phyloP scores from a whole-genome alignment of 352 stramenopile genomes.

The Pythium plurisporium region DNA sequence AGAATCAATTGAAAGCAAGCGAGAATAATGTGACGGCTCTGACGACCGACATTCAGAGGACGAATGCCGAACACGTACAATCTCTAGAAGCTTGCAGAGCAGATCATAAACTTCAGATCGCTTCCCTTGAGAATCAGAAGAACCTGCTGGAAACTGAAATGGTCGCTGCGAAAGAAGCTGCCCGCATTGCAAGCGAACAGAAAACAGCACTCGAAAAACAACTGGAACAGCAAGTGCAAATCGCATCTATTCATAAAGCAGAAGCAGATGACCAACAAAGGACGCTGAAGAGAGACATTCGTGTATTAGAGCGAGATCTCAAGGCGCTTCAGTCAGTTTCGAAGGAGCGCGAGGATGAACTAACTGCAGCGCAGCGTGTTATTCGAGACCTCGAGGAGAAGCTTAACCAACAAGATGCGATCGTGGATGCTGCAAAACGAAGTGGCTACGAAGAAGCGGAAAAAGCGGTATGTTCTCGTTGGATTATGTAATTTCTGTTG shows the following conservation, averaged over 20 bases:
- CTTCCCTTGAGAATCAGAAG: background rate
- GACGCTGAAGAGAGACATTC: conserved; percentile 48
- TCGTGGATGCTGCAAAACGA: conserved; percentile 28
- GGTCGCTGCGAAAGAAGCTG: background rate
- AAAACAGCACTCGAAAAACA: conserved; percentile 4
- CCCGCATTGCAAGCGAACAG: background rate
- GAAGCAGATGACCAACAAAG: conserved; percentile 53
- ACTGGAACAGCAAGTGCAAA: conserved; percentile 12
- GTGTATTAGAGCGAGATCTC: conserved; percentile 54
- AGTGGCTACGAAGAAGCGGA: conserved; percentile 42
- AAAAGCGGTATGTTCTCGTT: conserved; percentile 35
- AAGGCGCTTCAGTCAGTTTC: conserved; percentile 42
- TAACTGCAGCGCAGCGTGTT: conserved; percentile 25
- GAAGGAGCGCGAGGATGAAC: conserved; percentile 54
- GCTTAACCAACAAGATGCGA: conserved; percentile 30
- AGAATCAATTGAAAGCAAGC: background rate
- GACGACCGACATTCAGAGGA: background rate
- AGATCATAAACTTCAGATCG: conserved; percentile 2
- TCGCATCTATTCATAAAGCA: conserved; percentile 20
- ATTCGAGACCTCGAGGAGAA: conserved; percentile 37
- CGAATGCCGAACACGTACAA: background rate
- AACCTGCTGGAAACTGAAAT: no score
- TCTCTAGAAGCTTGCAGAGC: background rate
- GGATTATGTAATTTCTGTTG: background rate
- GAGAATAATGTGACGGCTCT: background rate